Base-by-base conservation (phyloP, 1,284 basidiomycete species). In the Ceratobasidium theobromae region DNA sequence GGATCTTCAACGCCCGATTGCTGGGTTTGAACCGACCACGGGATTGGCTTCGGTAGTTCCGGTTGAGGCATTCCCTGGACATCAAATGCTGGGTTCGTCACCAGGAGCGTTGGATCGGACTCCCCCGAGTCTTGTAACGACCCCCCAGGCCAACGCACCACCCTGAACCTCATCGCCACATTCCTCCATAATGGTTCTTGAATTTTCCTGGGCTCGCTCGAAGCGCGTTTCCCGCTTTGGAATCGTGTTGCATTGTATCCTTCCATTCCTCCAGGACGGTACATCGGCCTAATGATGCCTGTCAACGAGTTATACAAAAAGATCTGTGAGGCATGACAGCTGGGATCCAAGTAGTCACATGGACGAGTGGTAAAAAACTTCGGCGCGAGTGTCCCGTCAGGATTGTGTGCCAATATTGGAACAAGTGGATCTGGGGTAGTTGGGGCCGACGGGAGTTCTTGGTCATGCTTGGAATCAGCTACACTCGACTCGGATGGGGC, bases 291-390 rank as follows among this genome's bases (percentile, higher is more conserved):
- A 35, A 60, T 18, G 21, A 43, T 21, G 1, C 57, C 57, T 4
- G 57, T 60, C 14, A 23, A 12, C 11, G 57, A 27, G 21, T 45
- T 49, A 14, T 60, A 60, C 14, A 60, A 32, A 27, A 60, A 60
- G 1, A 60, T 49, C 16, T 60, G 57, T 3, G 57, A 46, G 30
- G 46, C 57, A 21, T 60, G 57, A n/a, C 57, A 60, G 30, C 33
- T 60, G 8, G 57, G 45, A 16, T 60, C 57, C 32, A 60, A 23
- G 30, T 60, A 49, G 23, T 60, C 46, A 33, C 57, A 60, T 18
- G 57, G 45, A 14, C 45, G 43, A 14, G 45, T 60, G 16, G 41
- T 35, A 27, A 60, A 60, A 28, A 60, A 46, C 21, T 8, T 38
- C 1, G 57, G 57, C 23, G 57, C 57, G 11, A 60, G 3, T 4